Evolutionary conservation across 2,329 filamentous ascomycete species (phyloP), one percentile per base, ranked within the genome.

Genomic region (Sarocladiaceae sp.): DNA sequence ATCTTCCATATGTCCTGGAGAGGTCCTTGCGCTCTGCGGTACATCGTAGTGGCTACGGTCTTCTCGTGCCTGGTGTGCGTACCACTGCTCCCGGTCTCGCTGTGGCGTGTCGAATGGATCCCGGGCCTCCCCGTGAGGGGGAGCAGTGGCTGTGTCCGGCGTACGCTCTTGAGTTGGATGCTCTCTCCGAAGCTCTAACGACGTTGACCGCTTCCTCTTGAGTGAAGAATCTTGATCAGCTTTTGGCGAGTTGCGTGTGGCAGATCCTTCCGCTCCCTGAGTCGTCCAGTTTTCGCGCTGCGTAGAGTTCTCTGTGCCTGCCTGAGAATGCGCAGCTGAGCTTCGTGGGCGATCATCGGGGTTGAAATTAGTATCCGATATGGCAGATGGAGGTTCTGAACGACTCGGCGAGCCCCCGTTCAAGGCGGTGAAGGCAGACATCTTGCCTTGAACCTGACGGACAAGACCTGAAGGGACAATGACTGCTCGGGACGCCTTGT

Each of bases 201-300:
- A 88, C 42, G 75, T 71, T 6, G 88, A 90, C 55, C 88, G 80
- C 67, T 90, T 93, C 61, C 83, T 81, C 68, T 86, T 87, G 59
- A 82, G 77, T 17, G 77, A 69, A 15, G 61, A 64, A 31, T 84
- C 78, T 5, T 11, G 10, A 35, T 44, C 23, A 13, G 35, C n/a
- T 23, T 46, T 23, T n/a, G 36, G 48, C 12, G n/a, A 64, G 61
- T 28, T 77, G 72, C 5, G 73, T 58, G 59, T 75, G 74, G 33
- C 57, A 7, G 49, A 26, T 23, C 31, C 35, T 26, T 40, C 49
- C 23, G 18, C 26, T 11, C 25, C 26, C 7, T 52, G 54, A 11
- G 35, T 35, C 20, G 53, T 39, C 70, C 76, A 75, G 50, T 68
- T 67, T 12, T 76, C 75, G 49, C 58, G 69, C 57, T 67, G 69